Evolutionary conservation across 2,329 filamentous ascomycete species (phyloP).

Genomic region (Sporothrix euskadiensis): DNA sequence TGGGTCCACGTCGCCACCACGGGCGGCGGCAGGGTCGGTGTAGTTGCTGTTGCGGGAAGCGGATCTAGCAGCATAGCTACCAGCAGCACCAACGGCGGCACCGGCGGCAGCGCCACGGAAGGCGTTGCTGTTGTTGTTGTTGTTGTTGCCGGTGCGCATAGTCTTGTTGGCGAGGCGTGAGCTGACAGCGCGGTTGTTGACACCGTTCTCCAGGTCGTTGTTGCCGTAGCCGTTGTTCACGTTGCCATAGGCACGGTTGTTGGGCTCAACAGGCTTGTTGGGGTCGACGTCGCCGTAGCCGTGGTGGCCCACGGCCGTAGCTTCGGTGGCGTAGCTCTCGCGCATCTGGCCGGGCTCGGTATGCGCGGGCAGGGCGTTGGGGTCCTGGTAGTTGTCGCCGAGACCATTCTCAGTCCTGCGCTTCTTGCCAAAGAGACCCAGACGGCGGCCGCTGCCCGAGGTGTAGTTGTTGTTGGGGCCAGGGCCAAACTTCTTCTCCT

Average conservation of each 20-base stretch:
- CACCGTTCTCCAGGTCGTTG: neutral
- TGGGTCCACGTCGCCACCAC: neutral
- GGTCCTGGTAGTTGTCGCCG: slow-evolving; percentile 31
- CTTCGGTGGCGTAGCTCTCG: slow-evolving; percentile 43
- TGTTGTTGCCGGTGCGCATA: neutral
- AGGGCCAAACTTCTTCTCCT: slow-evolving; percentile 46
- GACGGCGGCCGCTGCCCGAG: slow-evolving; percentile 40
- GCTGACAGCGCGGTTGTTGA: neutral
- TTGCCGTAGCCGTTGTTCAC: slow-evolving; percentile 7
- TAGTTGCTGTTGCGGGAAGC: neutral
- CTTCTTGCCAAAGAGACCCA: slow-evolving; percentile 40
- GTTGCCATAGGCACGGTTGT: slow-evolving; percentile 15
- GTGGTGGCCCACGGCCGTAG: slow-evolving; percentile 37
- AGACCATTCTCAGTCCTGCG: slow-evolving; percentile 28
- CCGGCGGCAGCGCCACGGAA: neutral
- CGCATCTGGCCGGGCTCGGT: slow-evolving; percentile 35
- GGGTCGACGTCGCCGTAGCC: slow-evolving; percentile 26
- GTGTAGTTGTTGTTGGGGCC: slow-evolving; percentile 46
- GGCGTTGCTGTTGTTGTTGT: neutral
- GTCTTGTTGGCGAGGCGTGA: slow-evolving; percentile 7
- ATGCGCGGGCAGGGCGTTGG: slow-evolving; percentile 42
- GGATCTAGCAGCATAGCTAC: neutral
- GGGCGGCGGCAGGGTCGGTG: neutral
- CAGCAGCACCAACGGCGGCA: no score
- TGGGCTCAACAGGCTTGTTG: slow-evolving; percentile 5